Conservation (phyloP, 768 basidiomycete species). For the Suillus sp. region DNA sequence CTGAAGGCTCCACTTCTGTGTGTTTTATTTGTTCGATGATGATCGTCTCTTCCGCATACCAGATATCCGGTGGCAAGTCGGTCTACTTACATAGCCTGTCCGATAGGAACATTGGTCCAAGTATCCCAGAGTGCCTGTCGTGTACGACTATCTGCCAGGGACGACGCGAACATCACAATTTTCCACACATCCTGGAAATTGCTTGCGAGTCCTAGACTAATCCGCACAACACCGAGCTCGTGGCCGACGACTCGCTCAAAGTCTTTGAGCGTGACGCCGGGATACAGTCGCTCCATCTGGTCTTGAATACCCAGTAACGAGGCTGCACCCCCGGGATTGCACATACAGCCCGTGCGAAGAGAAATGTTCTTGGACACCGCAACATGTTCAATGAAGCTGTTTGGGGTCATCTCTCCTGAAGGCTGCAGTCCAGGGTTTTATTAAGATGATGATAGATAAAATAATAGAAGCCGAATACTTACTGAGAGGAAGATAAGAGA, state of each 20-base stretch:
- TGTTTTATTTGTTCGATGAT: background rate
- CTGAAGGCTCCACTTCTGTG: background rate
- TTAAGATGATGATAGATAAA: background rate
- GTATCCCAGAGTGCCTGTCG: constrained; percentile 44
- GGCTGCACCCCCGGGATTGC: constrained; percentile 83
- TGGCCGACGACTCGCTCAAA: constrained; percentile 63
- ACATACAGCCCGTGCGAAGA: constrained; percentile 84
- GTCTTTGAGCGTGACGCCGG: constrained; percentile 60
- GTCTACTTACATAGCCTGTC: constrained; percentile 35
- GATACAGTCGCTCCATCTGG: constrained; percentile 62
- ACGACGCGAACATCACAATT: constrained; percentile 50
- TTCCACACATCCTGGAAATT: constrained; percentile 76
- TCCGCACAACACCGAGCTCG: constrained; percentile 73
- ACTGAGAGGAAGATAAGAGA: constrained; percentile 66
- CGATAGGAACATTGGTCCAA: constrained; percentile 36
- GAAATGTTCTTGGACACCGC: constrained; percentile 68
- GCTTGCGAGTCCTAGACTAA: constrained; percentile 79
- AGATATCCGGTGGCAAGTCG: background rate
- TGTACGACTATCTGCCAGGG: constrained; percentile 43
- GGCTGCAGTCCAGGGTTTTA: constrained; percentile 44
- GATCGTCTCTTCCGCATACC: background rate
- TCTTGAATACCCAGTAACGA: constrained; percentile 66
- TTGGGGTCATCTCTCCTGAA: constrained; percentile 64
- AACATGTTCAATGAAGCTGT: constrained; percentile 72
- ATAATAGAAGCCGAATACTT: constrained; percentile 29